Evolutionary conservation across 139 green algal species (phyloP).

Genomic region (Chlamydomonas sp.): DNA sequence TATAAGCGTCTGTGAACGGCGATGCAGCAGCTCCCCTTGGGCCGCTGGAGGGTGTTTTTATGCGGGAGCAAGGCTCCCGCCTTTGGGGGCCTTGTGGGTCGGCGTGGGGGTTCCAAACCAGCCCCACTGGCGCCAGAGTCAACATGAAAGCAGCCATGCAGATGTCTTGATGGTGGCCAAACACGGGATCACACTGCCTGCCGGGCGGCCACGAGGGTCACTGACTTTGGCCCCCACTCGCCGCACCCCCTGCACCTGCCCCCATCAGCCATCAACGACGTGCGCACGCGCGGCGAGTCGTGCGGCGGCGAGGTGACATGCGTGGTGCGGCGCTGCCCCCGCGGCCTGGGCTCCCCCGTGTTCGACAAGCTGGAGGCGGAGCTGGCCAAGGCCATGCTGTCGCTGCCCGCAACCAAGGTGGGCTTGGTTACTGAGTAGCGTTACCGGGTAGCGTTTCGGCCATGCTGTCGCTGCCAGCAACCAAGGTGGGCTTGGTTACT

Average conservation of each 20-base stretch:
- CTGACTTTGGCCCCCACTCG: not conserved
- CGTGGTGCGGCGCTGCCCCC: slow-evolving; percentile 90
- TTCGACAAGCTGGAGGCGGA: slow-evolving; percentile 99
- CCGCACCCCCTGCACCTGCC: not conserved
- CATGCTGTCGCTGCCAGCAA: slow-evolving; percentile 95
- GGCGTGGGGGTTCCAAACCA: too few species aligned
- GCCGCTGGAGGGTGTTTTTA: too few species aligned
- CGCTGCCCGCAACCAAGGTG: slow-evolving; percentile 95
- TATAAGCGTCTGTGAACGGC: too few species aligned
- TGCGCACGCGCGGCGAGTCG: slow-evolving; percentile 91
- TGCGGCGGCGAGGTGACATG: slow-evolving; percentile 98
- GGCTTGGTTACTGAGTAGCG: not conserved
- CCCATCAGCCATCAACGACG: slow-evolving; percentile 91
- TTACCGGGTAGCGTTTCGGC: slow-evolving; percentile 50
- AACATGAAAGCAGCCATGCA: too few species aligned
- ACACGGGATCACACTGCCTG: not conserved
- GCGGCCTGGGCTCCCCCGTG: slow-evolving; percentile 89
- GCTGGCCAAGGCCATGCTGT: slow-evolving; percentile 96
- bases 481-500: slow-evolving; percentile 91
- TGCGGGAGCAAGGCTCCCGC: too few species aligned
- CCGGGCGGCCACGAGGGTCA: not conserved
- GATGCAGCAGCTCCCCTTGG: too few species aligned
- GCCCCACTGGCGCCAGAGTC: too few species aligned
- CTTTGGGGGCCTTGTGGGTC: too few species aligned
- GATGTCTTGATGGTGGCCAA: too few species aligned